Conservation (phyloP, 768 basidiomycete genomes). For the Dentipellis sp. region DNA sequence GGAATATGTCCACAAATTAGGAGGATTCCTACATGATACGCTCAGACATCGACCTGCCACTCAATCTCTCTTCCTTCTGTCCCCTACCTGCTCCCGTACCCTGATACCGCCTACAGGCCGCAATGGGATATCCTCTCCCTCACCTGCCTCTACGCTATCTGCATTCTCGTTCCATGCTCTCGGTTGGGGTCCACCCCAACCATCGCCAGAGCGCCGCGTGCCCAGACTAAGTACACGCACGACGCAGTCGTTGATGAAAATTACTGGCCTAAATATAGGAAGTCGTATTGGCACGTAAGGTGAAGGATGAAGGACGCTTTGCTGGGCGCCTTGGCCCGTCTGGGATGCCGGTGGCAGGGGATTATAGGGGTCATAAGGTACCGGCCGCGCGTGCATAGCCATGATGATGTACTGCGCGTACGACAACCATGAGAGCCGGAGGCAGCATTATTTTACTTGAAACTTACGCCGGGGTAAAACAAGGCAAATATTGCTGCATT, state of each 20-base stretch:
- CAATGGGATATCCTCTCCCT: conserved; percentile 22
- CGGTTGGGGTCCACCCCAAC: conserved; percentile 13
- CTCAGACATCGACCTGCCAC: background rate
- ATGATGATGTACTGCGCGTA: conserved; percentile 68
- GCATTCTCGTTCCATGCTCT: conserved; percentile 32
- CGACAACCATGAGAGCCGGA: background rate
- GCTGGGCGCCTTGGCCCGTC: conserved; percentile 5
- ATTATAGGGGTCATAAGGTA: conserved; percentile 70
- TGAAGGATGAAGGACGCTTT: conserved; percentile 50
- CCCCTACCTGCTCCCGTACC: conserved; percentile 3
- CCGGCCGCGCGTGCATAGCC: conserved; percentile 69
- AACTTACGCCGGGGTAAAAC: conserved; percentile 59
- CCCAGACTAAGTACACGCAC: conserved; percentile 55
- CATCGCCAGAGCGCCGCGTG: conserved; percentile 15
- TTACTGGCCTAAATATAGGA: conserved; percentile 64
- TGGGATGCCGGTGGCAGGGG: conserved; percentile 28
- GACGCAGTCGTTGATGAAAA: conserved; percentile 66
- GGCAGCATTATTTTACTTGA: conserved; percentile 17
- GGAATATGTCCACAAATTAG: background rate
- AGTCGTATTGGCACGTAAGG: conserved; percentile 75
- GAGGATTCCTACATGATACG: background rate
- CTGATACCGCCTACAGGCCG: conserved; percentile 8
- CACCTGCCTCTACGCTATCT: conserved; percentile 58
- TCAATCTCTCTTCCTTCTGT: conserved; percentile 7
- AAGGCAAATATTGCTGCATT: conserved; percentile 81